Percentiles rank a stretch among this genome's conserved stretches.
These are phyloP conservation scores for Sporisorium iseilematis-ciliati DNA, from an alignment of 1,284 basidiomycete genomes.

Conservation along the genomic window DNA sequence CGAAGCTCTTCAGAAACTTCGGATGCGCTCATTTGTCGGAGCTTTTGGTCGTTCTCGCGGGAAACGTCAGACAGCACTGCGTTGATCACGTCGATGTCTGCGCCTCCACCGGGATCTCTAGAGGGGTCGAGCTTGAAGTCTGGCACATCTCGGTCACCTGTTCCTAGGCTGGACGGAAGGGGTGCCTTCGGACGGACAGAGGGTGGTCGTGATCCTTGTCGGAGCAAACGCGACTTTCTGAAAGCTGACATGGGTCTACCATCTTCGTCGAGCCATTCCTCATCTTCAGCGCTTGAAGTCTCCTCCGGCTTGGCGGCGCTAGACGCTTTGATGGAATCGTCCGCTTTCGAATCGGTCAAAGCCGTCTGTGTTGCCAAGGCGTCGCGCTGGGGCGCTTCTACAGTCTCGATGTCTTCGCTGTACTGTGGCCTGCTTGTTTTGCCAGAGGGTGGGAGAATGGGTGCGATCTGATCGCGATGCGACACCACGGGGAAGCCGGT, in stretches of 20 bases:
- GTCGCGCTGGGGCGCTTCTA: slow-evolving; percentile 37
- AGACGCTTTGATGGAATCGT: not conserved
- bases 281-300: slow-evolving; percentile 23
- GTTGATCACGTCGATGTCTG: slow-evolving; percentile 53
- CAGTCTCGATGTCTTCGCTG: slow-evolving; percentile 40
- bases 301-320: not conserved
- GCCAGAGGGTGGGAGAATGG: slow-evolving; percentile 28
- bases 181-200: slow-evolving; percentile 22
- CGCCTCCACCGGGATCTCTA: slow-evolving; percentile 62
- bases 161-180: not conserved
- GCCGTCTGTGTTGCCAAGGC: slow-evolving; percentile 19
- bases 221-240: slow-evolving; percentile 56
- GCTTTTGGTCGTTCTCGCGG: slow-evolving; percentile 56
- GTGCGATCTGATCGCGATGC: slow-evolving; percentile 37
- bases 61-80: slow-evolving; percentile 51
- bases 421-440: slow-evolving; percentile 9
- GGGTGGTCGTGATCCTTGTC: slow-evolving; percentile 38
- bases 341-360: not conserved
- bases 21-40: slow-evolving; percentile 57
- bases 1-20: slow-evolving; percentile 57
- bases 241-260: slow-evolving; percentile 65
- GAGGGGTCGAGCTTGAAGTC: slow-evolving; percentile 48
- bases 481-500: slow-evolving; percentile 44
- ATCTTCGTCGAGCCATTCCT: slow-evolving; percentile 56
- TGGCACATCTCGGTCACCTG: slow-evolving; percentile 1